Conservation (phyloP, 768 basidiomycete genomes). For the Lentinula sp. region DNA sequence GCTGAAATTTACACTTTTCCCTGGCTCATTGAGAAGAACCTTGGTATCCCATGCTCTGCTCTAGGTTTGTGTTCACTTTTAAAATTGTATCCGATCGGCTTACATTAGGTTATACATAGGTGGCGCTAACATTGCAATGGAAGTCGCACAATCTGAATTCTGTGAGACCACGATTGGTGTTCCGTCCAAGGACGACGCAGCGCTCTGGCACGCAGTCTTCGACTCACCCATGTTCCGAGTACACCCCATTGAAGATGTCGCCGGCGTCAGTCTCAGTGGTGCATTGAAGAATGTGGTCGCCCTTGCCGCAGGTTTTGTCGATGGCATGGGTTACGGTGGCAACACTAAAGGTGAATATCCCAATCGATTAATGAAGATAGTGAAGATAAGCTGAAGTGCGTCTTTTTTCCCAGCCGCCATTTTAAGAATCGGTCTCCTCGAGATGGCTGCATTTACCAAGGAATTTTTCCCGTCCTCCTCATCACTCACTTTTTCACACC, state of each 20-base stretch:
- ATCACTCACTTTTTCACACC: slow-evolving; percentile 11
- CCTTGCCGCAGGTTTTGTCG: slow-evolving; percentile 9
- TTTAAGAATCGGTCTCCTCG: slow-evolving; percentile 8
- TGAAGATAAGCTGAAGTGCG: background rate
- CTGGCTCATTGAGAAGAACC: slow-evolving; percentile 8
- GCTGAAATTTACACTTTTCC: slow-evolving; percentile 10
- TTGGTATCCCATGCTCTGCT: slow-evolving; percentile 9
- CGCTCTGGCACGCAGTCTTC: slow-evolving; percentile 13
- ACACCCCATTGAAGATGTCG: slow-evolving; percentile 11
- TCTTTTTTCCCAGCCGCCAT: background rate
- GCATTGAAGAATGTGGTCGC: slow-evolving; percentile 12
- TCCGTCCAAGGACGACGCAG: slow-evolving; percentile 10
- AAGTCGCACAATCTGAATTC: slow-evolving; percentile 9
- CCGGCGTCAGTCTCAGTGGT: slow-evolving; percentile 11
- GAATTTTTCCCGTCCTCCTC: slow-evolving; percentile 10
- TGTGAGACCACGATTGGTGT: slow-evolving; percentile 12
- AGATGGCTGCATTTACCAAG: slow-evolving; percentile 10
- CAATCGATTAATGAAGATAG: background rate
- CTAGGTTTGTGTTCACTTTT: slow-evolving; percentile 1
- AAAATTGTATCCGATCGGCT: background rate
- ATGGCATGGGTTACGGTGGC: slow-evolving; percentile 11
- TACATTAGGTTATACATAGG: background rate
- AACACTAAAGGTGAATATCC: slow-evolving; percentile 3
- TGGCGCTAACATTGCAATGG: slow-evolving; percentile 11
- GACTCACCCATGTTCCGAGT: slow-evolving; percentile 10